Base-by-base conservation (phyloP, 192 early-diverging fungal species). In the Podila minutissima region DNA sequence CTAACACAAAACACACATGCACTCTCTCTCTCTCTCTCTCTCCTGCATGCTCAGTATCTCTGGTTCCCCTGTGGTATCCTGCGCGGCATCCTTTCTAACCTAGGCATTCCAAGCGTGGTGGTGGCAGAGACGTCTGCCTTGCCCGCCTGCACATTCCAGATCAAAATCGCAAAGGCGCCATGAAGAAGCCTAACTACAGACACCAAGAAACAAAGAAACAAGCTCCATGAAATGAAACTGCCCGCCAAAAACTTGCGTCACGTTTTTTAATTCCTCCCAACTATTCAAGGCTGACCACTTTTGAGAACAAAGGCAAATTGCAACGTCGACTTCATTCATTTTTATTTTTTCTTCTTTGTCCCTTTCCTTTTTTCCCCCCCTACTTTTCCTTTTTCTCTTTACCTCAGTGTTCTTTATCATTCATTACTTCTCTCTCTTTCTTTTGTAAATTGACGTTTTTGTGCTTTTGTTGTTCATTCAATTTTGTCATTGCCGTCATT, bases 21-120 rank as follows among this genome's bases (percentile, higher is more conserved):
- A 35, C 33, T 41, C 26, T 53, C 28, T n/a, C 65, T 12, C 38
- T 49, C 12, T 13, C 38, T 17, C 66, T 12, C 48, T 49, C 4
- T 12, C 38, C 71, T 17, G 29, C 76, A 11, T 37, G 29, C 10
- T 8, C 35, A 95, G 90, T 95, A 96, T 86, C 89, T 97, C 17
- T 97, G 96, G 88, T 93, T 97, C 70, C 98, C 98, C 1, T 99
- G 98, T 72, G 98, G 98, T 4, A 89, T 99, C 24, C 93, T 99
- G 32, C 91, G 98, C 33, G 98, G 98, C 24, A 94, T 95, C 0
- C 87, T 99, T 11, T 92, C 94, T 9, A 96, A 95, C 82, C 86
- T 98, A 62, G 98, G 98, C 26, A 88, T 98, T 24, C 67, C 88
- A 28, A 92, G 91, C 64, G 89, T 91, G 13, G 98, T 99, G 8